These are phyloP conservation scores for Patellifolia procumbens DNA, from an alignment of 179 eudicot genomes.

Conservation along the genomic window DNA sequence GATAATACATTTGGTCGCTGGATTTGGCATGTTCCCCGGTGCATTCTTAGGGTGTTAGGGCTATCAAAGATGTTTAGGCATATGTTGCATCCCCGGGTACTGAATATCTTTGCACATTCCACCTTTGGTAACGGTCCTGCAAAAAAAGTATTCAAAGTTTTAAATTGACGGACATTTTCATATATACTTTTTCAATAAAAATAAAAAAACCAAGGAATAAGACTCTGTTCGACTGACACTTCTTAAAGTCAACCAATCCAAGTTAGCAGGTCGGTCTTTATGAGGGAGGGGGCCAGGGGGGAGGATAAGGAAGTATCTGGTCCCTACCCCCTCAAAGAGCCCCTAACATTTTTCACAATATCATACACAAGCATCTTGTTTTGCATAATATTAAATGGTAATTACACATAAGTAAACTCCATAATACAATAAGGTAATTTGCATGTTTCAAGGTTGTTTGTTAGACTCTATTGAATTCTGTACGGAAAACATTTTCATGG, in stretches of 20 bases:
- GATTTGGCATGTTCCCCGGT: slow-evolving; percentile 67
- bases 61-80: slow-evolving; percentile 65
- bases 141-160: neutral
- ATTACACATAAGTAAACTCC: neutral
- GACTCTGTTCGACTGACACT: too few relatives aligned
- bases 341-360: too few relatives aligned
- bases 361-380: neutral
- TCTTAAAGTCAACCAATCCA: too few relatives aligned
- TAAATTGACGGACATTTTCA: neutral
- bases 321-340: too few relatives aligned
- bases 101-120: slow-evolving; percentile 86
- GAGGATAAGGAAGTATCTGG: too few relatives aligned
- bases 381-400: neutral
- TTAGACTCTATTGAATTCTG: too few relatives aligned
- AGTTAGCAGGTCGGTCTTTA: too few relatives aligned
- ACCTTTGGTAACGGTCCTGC: slow-evolving; percentile 90
- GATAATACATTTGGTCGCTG: slow-evolving; percentile 52
- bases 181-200: too few relatives aligned
- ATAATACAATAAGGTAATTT: too few relatives aligned
- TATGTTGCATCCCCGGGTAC: slow-evolving; percentile 69
- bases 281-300: too few relatives aligned
- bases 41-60: slow-evolving; percentile 64
- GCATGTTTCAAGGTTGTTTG: neutral
- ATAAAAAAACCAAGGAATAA: too few relatives aligned
- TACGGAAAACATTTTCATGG: too few relatives aligned